Evolutionary conservation across 768 basidiomycete genomes (phyloP).

Genomic region (Pulveroboletus sp.): DNA sequence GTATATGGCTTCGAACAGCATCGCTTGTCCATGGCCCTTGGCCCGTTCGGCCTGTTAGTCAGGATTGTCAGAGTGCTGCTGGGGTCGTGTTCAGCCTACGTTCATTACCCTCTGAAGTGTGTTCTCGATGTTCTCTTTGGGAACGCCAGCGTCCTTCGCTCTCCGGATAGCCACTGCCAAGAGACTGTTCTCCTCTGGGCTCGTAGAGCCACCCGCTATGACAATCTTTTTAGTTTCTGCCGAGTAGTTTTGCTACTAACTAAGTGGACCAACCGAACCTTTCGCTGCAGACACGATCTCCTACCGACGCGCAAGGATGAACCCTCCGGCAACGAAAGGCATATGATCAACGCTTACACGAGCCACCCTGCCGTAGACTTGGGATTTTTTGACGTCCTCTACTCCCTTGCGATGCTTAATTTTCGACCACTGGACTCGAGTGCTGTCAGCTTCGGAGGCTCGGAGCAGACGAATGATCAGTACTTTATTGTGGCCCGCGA

Average conservation of each 20-base stretch:
- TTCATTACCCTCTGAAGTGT: slow-evolving; percentile 49
- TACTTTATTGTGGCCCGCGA: slow-evolving; percentile 43
- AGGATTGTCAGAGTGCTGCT: neutral
- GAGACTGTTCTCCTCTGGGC: slow-evolving; percentile 49
- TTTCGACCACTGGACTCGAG: slow-evolving; percentile 61
- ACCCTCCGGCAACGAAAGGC: neutral
- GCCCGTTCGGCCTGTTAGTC: slow-evolving; percentile 41
- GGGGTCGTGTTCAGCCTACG: neutral
- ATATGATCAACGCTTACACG: slow-evolving; percentile 38
- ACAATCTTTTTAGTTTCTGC: neutral
- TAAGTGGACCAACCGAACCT: slow-evolving; percentile 35
- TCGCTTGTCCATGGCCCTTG: slow-evolving; percentile 43
- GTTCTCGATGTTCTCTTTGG: slow-evolving; percentile 64
- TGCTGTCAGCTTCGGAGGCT: slow-evolving; percentile 4
- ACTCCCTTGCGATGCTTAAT: slow-evolving; percentile 67
- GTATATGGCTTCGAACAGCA: slow-evolving; percentile 60
- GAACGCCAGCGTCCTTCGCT: slow-evolving; percentile 54
- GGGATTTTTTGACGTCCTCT: slow-evolving; percentile 57
- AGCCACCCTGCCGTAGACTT: slow-evolving; percentile 50
- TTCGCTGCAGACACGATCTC: slow-evolving; percentile 59
- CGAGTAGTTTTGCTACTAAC: neutral
- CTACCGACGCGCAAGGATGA: slow-evolving; percentile 29
- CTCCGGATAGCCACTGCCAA: slow-evolving; percentile 52
- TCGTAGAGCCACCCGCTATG: slow-evolving; percentile 52
- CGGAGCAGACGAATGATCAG: neutral